A percentile compares a stretch with the other conserved stretches of the same genome.
Evolutionary conservation across 345 rosid genomes (phyloP).

Genomic region (Acer negundo): DNA sequence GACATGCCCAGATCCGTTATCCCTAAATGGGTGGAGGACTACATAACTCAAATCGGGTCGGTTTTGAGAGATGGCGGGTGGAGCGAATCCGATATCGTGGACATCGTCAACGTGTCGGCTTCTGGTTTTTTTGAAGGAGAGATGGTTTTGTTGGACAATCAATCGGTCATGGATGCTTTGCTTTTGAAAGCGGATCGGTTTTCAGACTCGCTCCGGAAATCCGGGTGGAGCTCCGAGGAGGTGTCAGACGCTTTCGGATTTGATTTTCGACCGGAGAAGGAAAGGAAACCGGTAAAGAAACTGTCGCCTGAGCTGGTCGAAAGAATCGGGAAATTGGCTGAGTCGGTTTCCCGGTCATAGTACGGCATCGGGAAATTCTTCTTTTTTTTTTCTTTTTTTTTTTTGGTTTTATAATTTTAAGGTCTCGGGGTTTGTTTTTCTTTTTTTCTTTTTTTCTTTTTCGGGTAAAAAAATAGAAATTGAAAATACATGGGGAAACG

Average conservation of each 20-base stretch:
- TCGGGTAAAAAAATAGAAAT: constrained; percentile 25
- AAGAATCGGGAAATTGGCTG: constrained; percentile 77
- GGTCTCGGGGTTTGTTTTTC: constrained; percentile 19
- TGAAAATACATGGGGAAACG: constrained; percentile 36
- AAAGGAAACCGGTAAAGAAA: constrained; percentile 66
- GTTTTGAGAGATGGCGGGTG: constrained; percentile 88
- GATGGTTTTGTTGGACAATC: constrained; percentile 76
- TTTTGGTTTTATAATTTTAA: constrained; percentile 2
- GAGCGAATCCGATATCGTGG: constrained; percentile 76
- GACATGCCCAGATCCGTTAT: constrained; percentile 67
- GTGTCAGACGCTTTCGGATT: constrained; percentile 86
- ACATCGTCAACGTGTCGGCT: constrained; percentile 77
- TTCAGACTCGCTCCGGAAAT: constrained; percentile 79
- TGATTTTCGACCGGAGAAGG: constrained; percentile 81
- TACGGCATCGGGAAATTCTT: constrained; percentile 15
- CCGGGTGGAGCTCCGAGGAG: constrained; percentile 99
- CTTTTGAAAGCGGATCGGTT: constrained; percentile 88
- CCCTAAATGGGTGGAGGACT: constrained; percentile 87
- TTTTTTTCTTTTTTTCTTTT: background rate
- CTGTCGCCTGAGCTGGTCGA: constrained; percentile 71
- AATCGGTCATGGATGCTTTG: constrained; percentile 76
- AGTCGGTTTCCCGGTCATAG: constrained; percentile 78
- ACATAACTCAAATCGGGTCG: constrained; percentile 73
- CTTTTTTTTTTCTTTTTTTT: background rate
- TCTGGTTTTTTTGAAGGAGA: constrained; percentile 83